phyloP scores from a whole-genome alignment of 2,329 filamentous ascomycete species.

The Diaporthe sp. region DNA sequence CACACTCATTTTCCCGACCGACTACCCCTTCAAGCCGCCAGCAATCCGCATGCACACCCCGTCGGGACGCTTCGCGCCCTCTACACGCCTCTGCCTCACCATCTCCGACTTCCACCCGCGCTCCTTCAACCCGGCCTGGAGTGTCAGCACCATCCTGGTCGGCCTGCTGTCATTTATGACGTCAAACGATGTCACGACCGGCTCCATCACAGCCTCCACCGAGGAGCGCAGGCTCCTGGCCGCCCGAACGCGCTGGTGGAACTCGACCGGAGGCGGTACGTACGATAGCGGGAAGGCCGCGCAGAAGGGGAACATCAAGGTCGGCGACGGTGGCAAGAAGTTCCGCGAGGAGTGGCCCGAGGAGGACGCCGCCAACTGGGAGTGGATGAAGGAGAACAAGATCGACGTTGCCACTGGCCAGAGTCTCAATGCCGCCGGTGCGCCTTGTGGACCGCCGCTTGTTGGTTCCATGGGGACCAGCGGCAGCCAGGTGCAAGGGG shows the following conservation, averaged over 20 bases:
- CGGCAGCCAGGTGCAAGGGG: constrained; percentile 74
- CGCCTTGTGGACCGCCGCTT: constrained; percentile 64
- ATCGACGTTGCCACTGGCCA: constrained; percentile 84
- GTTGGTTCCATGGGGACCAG: constrained; percentile 73
- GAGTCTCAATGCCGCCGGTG: constrained; percentile 66
- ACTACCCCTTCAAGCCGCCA: constrained; percentile 97
- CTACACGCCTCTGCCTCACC: constrained; percentile 90
- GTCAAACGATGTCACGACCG: constrained; percentile 98
- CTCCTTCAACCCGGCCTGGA: constrained; percentile 98
- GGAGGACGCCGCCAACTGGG: constrained; percentile 88
- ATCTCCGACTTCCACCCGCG: constrained; percentile 99
- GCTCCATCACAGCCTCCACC: constrained; percentile 83
- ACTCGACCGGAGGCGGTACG: constrained; percentile 90
- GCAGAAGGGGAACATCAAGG: constrained; percentile 85
- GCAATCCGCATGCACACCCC: constrained; percentile 99
- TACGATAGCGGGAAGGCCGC: constrained; percentile 66
- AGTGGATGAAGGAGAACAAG: constrained; percentile 88
- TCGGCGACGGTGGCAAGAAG: constrained; percentile 91
- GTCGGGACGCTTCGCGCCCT: constrained; percentile 93
- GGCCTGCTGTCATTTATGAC: constrained; percentile 98
- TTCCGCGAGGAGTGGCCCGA: constrained; percentile 94
- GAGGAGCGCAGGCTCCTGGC: constrained; percentile 85
- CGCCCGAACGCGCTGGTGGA: constrained; percentile 91
- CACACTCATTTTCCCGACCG: constrained; percentile 92
- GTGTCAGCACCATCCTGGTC: constrained; percentile 95